Percentiles rank a stretch among this genome's conserved stretches.
Evolutionary conservation across 768 basidiomycete genomes (phyloP).

Genomic region (Leccinum boreale): DNA sequence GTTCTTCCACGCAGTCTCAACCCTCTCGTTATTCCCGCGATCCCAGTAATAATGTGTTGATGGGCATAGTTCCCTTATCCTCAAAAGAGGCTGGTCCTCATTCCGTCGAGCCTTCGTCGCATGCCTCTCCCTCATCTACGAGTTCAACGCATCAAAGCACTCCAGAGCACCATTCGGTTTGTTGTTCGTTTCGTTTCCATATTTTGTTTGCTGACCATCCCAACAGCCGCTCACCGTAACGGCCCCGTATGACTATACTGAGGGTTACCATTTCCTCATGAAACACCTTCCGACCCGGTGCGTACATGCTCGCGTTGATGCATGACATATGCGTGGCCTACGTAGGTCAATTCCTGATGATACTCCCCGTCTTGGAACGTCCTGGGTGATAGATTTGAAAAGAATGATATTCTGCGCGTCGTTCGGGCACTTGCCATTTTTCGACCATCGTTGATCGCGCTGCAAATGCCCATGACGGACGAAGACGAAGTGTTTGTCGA

Average conservation of each 20-base stretch:
- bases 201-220: constrained; percentile 47
- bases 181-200: constrained; percentile 17
- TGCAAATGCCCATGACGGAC: constrained; percentile 96
- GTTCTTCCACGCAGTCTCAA: constrained; percentile 19
- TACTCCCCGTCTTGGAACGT: constrained; percentile 33
- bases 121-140: constrained; percentile 43
- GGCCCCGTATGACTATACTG: constrained; percentile 89
- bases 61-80: constrained; percentile 28
- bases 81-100: constrained; percentile 28
- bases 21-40: constrained; percentile 51
- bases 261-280: constrained; percentile 97
- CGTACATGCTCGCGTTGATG: constrained; percentile 40
- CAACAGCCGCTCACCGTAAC: constrained; percentile 61
- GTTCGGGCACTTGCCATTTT: constrained; percentile 94
- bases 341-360: constrained; percentile 33
- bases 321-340: constrained; percentile 40
- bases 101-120: constrained; percentile 27
- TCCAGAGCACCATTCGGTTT: constrained; percentile 30
- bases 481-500: constrained; percentile 98
- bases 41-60: constrained; percentile 39
- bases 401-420: constrained; percentile 91
- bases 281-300: constrained; percentile 83
- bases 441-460: constrained; percentile 92
- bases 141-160: constrained; percentile 39
- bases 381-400: constrained; percentile 73